A percentile compares a stretch with the other conserved stretches of the same genome.
Conservation (phyloP, 2,329 filamentous ascomycete species). For the Talaromyces sp. region DNA sequence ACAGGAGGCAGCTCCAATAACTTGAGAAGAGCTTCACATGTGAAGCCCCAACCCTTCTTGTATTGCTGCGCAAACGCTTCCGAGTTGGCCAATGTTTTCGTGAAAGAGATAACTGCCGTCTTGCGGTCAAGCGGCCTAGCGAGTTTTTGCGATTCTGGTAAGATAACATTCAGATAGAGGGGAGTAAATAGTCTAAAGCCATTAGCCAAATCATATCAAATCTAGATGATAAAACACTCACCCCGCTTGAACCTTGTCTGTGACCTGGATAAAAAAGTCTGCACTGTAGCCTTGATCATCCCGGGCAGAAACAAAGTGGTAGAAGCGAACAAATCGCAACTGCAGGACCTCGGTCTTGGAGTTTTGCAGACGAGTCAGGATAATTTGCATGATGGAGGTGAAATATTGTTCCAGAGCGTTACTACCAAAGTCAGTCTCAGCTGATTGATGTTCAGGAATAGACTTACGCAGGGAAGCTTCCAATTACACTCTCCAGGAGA, state of each 20-base stretch:
- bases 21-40: constrained; percentile 83
- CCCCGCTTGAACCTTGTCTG: constrained; percentile 74
- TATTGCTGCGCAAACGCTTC: constrained; percentile 77
- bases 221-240: constrained; percentile 35
- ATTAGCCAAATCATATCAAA: background rate
- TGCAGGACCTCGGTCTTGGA: constrained; percentile 81
- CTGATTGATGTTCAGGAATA: background rate
- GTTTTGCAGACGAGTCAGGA: constrained; percentile 70
- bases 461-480: constrained; percentile 67
- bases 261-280: constrained; percentile 83
- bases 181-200: constrained; percentile 65
- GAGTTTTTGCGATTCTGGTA: constrained; percentile 85
- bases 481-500: constrained; percentile 75
- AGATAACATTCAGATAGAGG: constrained; percentile 81
- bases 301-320: constrained; percentile 80
- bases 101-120: constrained; percentile 85
- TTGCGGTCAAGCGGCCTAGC: constrained; percentile 87
- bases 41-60: constrained; percentile 86
- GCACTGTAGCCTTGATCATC: constrained; percentile 80
- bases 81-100: constrained; percentile 86
- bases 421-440: constrained; percentile 39
- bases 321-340: constrained; percentile 86
- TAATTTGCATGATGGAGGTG: constrained; percentile 71
- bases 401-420: constrained; percentile 71
- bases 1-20: constrained; percentile 86